Evolutionary conservation across 768 basidiomycete species (phyloP).

Genomic region (Pisolithus tinctorius): DNA sequence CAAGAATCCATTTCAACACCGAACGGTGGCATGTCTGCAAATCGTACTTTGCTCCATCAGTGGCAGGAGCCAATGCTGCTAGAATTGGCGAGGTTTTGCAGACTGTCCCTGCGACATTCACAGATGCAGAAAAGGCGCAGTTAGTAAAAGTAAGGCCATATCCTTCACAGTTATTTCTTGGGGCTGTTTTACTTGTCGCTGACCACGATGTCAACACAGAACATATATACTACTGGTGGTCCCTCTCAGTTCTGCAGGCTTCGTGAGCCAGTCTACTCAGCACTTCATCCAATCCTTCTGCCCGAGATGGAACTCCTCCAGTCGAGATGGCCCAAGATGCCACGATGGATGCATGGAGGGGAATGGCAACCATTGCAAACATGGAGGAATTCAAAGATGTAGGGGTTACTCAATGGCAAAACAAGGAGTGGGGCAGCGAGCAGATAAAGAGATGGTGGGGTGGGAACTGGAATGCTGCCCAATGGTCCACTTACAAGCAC

Average conservation of each 20-base stretch:
- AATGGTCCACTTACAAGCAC: too few relatives aligned
- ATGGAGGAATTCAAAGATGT: constrained; percentile 21
- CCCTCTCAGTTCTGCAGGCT: too few relatives aligned
- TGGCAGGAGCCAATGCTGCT: too few relatives aligned
- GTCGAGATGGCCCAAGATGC: constrained; percentile 63
- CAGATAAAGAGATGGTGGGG: constrained; percentile 6
- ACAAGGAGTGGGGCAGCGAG: constrained; percentile 86
- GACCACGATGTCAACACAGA: constrained; percentile 37
- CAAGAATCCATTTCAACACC: constrained; percentile 82
- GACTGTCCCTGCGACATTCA: too few relatives aligned
- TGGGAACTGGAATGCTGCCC: too few relatives aligned
- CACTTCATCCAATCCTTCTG: constrained; percentile 26
- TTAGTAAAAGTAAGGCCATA: not conserved
- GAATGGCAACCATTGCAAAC: constrained; percentile 73
- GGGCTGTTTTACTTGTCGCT: not conserved
- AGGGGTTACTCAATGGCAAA: constrained; percentile 71
- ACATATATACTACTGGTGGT: constrained; percentile 67
- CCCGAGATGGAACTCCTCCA: constrained; percentile 64
- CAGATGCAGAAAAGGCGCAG: too few relatives aligned
- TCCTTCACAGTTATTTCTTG: not conserved
- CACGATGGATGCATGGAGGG: constrained; percentile 77
- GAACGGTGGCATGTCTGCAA: constrained; percentile 41
- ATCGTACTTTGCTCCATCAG: too few relatives aligned
- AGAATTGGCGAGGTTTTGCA: too few relatives aligned
- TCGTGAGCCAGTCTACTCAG: too few relatives aligned